These are phyloP conservation scores for Pontederia crassipes DNA, from an alignment of 176 grass and related monocot genomes.

Conservation along the genomic window DNA sequence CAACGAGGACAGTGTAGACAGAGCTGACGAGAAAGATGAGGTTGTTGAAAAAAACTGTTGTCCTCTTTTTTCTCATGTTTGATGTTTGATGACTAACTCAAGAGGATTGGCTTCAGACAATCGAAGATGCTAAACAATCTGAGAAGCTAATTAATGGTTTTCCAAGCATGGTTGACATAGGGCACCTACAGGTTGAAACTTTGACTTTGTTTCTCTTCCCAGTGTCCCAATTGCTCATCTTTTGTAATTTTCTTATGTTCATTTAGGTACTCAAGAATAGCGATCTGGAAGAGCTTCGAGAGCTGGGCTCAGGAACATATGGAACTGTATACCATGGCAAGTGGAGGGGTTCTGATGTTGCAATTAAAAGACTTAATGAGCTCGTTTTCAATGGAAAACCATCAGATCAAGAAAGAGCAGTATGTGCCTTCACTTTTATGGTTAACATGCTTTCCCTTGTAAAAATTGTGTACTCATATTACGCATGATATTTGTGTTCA, in stretches of 20 bases:
- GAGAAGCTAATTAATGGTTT: constrained; percentile 39
- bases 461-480: constrained; percentile 1
- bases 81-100: constrained; percentile 17
- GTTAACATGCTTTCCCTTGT: constrained; percentile 1
- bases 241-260: constrained; percentile 11
- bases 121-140: constrained; percentile 30
- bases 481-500: constrained; percentile 23
- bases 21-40: constrained; percentile 41
- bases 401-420: constrained; percentile 94
- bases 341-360: constrained; percentile 96
- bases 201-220: constrained; percentile 5
- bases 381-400: constrained; percentile 27
- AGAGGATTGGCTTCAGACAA: constrained; percentile 28
- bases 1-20: constrained; percentile 34
- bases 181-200: constrained; percentile 64
- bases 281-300: constrained; percentile 87
- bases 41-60: constrained; percentile 28
- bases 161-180: constrained; percentile 53
- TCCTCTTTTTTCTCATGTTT: constrained; percentile 2
- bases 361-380: constrained; percentile 86
- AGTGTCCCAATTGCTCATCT: constrained; percentile 15
- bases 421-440: constrained; percentile 20
- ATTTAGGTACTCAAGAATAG: constrained; percentile 94
- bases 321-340: constrained; percentile 99
- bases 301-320: constrained; percentile 94